These are phyloP conservation scores for Hericium rajendrae DNA, from an alignment of 768 basidiomycete genomes.

Conservation along the genomic window DNA sequence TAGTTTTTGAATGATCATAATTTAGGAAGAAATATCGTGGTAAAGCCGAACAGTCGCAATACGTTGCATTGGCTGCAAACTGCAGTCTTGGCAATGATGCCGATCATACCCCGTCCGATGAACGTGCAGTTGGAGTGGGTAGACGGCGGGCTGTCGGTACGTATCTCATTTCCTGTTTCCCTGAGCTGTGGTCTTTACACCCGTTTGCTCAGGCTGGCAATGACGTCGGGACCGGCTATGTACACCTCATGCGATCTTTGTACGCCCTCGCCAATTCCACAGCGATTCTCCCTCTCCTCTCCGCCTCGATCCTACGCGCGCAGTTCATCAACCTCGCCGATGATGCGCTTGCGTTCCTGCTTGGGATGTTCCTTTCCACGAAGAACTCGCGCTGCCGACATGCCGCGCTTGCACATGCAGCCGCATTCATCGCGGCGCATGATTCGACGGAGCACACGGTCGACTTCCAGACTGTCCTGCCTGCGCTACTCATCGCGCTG, in stretches of 20 bases:
- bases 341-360: conserved; percentile 71
- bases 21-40: conserved; percentile 39
- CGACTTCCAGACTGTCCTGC: conserved; percentile 77
- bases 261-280: conserved; percentile 62
- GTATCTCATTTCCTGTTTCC: background rate
- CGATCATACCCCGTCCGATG: conserved; percentile 38
- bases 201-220: background rate
- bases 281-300: conserved; percentile 36
- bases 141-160: conserved; percentile 4
- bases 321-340: conserved; percentile 63
- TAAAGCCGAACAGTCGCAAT: conserved; percentile 50
- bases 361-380: conserved; percentile 47
- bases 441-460: conserved; percentile 36
- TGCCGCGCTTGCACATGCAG: conserved; percentile 63
- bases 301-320: conserved; percentile 46
- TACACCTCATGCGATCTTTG: conserved; percentile 49
- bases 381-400: conserved; percentile 28
- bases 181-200: background rate
- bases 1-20: conserved; percentile 37
- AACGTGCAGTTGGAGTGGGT: conserved; percentile 44
- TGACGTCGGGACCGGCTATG: conserved; percentile 32
- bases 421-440: conserved; percentile 76
- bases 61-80: conserved; percentile 51
- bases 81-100: conserved; percentile 41
- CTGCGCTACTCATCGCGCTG: conserved; percentile 55